Evolutionary conservation across 2,329 filamentous ascomycete genomes (phyloP).

Genomic region (Neospermospora avenae): DNA sequence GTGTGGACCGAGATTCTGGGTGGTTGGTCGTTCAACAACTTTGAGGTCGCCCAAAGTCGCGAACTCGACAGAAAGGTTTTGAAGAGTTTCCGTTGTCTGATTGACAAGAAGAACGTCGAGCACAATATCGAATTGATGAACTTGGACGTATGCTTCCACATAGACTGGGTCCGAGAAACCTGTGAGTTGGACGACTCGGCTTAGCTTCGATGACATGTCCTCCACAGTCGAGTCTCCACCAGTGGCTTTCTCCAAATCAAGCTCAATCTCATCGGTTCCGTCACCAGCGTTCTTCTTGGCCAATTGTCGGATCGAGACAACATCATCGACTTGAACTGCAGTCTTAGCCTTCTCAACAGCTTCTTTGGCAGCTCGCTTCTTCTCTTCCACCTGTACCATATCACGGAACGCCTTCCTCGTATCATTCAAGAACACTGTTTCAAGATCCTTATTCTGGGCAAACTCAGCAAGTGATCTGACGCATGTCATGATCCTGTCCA

Average conservation of each 20-base stretch:
- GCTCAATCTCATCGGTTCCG: conserved; percentile 78
- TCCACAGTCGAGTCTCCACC: conserved; percentile 82
- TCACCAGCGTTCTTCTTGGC: conserved; percentile 86
- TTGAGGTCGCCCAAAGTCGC: conserved; percentile 97
- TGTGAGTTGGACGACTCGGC: conserved; percentile 92
- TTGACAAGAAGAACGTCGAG: conserved; percentile 95
- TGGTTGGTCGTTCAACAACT: conserved; percentile 93
- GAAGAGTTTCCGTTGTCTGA: conserved; percentile 92
- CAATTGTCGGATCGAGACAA: conserved; percentile 87
- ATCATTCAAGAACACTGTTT: conserved; percentile 89
- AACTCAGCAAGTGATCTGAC: conserved; percentile 91
- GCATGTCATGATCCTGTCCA: conserved; percentile 98
- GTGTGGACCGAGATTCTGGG: conserved; percentile 90
- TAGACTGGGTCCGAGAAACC: conserved; percentile 98
- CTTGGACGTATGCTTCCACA: conserved; percentile 97
- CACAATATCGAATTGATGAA: conserved; percentile 98
- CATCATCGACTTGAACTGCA: conserved; percentile 92
- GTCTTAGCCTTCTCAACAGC: conserved; percentile 90
- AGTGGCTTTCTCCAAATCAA: conserved; percentile 90
- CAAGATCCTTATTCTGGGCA: conserved; percentile 81
- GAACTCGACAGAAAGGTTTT: conserved; percentile 96
- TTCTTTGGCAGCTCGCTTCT: conserved; percentile 94
- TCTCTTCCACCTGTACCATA: conserved; percentile 97
- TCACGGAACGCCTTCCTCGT: conserved; percentile 93
- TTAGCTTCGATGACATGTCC: conserved; percentile 89